Percentiles rank a stretch among this genome's conserved stretches.
These are phyloP conservation scores for Linnemannia exigua DNA, from an alignment of 192 early-diverging fungal species.

Conservation along the genomic window DNA sequence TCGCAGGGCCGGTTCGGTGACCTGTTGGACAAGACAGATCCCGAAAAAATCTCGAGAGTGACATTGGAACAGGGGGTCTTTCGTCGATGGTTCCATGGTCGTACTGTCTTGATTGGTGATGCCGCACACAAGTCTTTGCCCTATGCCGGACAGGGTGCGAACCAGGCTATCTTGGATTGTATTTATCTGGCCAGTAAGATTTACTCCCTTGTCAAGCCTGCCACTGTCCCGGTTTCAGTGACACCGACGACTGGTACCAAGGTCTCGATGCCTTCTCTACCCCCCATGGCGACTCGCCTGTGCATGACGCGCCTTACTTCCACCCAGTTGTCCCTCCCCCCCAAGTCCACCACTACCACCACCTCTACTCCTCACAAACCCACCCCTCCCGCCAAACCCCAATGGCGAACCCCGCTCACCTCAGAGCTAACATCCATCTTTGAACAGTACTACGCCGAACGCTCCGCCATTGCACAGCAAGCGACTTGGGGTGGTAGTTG, in stretches of 20 bases:
- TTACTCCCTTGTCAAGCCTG: not conserved
- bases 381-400: not conserved
- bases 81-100: constrained; percentile 26
- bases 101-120: constrained; percentile 27
- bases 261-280: not conserved
- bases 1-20: constrained; percentile 1
- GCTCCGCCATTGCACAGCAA: not conserved
- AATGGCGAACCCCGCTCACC: not conserved
- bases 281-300: not conserved
- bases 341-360: not conserved
- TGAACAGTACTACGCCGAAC: not conserved
- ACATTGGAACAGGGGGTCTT: constrained; percentile 27
- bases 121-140: constrained; percentile 28
- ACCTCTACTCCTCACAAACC: not conserved
- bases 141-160: constrained; percentile 17
- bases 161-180: constrained; percentile 20
- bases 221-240: not conserved
- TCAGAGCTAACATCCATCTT: not conserved
- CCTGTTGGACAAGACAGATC: constrained; percentile 4
- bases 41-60: constrained; percentile 14
- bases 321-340: not conserved
- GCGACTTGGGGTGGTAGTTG: not conserved
- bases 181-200: not conserved
- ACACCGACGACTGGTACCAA: not conserved
- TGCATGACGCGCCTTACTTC: not conserved